These are phyloP conservation scores for Smithsoniella earleae DNA, from an alignment of 163 green algal genomes.

Conservation along the genomic window DNA sequence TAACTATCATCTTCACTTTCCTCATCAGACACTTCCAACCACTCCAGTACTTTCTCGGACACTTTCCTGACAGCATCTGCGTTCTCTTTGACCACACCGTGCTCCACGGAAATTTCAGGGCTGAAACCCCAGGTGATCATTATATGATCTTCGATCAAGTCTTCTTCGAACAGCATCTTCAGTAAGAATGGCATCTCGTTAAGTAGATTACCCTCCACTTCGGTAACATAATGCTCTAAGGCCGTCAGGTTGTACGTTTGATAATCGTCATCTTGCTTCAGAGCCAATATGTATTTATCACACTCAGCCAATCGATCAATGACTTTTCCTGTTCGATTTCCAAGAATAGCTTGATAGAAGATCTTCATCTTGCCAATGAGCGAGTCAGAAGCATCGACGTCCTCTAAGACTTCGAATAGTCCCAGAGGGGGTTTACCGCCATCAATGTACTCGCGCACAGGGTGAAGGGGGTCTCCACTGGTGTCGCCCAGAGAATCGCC, in stretches of 20 bases:
- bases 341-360: slow-evolving; percentile 64
- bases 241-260: slow-evolving; percentile 75
- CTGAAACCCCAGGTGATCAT: slow-evolving; percentile 69
- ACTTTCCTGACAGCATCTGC: slow-evolving; percentile 46
- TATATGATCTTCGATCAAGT: slow-evolving; percentile 70
- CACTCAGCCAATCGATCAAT: slow-evolving; percentile 37
- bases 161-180: slow-evolving; percentile 74
- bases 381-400: slow-evolving; percentile 47
- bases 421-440: slow-evolving; percentile 16
- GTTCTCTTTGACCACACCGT: slow-evolving; percentile 46
- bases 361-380: slow-evolving; percentile 49
- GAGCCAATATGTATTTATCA: slow-evolving; percentile 29
- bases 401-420: slow-evolving; percentile 41
- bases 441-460: not conserved
- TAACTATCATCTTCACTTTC: slow-evolving; percentile 50
- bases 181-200: slow-evolving; percentile 58
- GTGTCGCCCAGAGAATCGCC: slow-evolving; percentile 38
- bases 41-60: slow-evolving; percentile 58
- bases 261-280: slow-evolving; percentile 40
- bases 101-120: slow-evolving; percentile 46
- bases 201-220: slow-evolving; percentile 42
- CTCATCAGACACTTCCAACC: slow-evolving; percentile 49
- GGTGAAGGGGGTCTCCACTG: no score
- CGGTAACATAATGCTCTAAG: slow-evolving; percentile 68
- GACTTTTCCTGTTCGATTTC: slow-evolving; percentile 41